A percentile compares a stretch with the other conserved stretches of the same genome.
These are phyloP conservation scores for Teratosphaeriaceae sp. DNA, from an alignment of 2,329 filamentous ascomycete species.

Conservation along the genomic window DNA sequence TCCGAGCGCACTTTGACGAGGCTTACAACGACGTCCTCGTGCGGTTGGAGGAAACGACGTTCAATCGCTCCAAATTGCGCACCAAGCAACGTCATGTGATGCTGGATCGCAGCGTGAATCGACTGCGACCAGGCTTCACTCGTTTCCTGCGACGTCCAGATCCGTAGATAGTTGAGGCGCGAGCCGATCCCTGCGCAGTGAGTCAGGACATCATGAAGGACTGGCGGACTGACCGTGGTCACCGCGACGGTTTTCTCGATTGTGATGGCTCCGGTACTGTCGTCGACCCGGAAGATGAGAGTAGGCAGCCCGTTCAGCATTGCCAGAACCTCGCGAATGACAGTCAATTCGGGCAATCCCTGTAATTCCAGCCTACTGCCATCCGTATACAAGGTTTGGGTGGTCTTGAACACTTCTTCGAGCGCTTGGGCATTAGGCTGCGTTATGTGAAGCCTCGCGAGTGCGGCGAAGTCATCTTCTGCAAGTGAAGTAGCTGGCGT, in stretches of 20 bases:
- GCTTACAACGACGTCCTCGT: constrained; percentile 55
- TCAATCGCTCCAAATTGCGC: constrained; percentile 53
- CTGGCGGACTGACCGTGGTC: neutral
- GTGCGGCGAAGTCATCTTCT: constrained; percentile 30
- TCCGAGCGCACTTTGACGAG: constrained; percentile 56
- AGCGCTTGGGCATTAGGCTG: constrained; percentile 25
- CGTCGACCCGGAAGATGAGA: constrained; percentile 53
- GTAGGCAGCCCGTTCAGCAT: constrained; percentile 78
- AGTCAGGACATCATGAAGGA: constrained; percentile 33
- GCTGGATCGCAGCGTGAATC: constrained; percentile 48
- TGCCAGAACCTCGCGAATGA: constrained; percentile 70
- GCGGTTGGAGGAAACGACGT: constrained; percentile 49
- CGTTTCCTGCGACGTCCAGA: constrained; percentile 37
- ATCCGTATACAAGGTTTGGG: neutral
- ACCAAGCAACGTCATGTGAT: constrained; percentile 54
- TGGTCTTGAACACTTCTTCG: constrained; percentile 30
- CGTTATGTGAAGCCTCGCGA: constrained; percentile 29
- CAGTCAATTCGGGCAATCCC: constrained; percentile 61
- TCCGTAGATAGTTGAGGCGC: constrained; percentile 41
- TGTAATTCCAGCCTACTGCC: neutral
- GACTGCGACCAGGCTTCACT: constrained; percentile 52
- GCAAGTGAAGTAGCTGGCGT: constrained; percentile 32
- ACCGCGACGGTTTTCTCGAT: neutral
- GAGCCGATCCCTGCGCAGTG: constrained; percentile 45
- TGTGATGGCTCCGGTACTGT: constrained; percentile 3